phyloP scores from a whole-genome alignment of 768 basidiomycete genomes.

The Clitopilus hobsonii region DNA sequence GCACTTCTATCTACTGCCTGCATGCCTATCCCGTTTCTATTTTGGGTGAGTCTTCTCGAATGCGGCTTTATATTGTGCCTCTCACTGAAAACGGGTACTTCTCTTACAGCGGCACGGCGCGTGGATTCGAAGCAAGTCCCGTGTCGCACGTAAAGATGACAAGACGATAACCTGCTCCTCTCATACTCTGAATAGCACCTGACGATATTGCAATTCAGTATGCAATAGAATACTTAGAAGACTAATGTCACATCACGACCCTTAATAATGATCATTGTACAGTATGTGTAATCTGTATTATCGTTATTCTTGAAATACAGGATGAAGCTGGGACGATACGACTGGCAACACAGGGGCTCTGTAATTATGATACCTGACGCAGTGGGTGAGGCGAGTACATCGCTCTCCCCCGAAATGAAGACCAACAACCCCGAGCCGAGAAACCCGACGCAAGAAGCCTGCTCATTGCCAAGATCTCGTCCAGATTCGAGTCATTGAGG shows the following conservation, averaged over 20 bases:
- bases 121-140: conserved; percentile 41
- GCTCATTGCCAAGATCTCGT: not conserved
- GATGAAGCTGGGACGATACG: too few relatives aligned
- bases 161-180: not conserved
- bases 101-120: conserved; percentile 42
- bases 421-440: not conserved
- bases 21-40: conserved; percentile 51
- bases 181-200: too few relatives aligned
- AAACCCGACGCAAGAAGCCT: not conserved
- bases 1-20: conserved; percentile 45
- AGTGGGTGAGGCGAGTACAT: not conserved
- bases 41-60: conserved; percentile 37
- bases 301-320: too few relatives aligned
- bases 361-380: too few relatives aligned
- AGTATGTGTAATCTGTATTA: too few relatives aligned
- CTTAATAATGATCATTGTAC: not conserved
- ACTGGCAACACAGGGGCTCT: too few relatives aligned
- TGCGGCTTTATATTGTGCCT: not conserved
- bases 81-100: conserved; percentile 4
- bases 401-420: not conserved
- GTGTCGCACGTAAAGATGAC: conserved; percentile 37
- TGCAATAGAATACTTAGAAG: not conserved
- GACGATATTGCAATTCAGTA: too few relatives aligned
- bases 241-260: not conserved
- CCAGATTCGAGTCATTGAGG: not conserved